Evolutionary conservation across 2,329 filamentous ascomycete genomes (phyloP).

Genomic region (Pseudopyricularia javanii): DNA sequence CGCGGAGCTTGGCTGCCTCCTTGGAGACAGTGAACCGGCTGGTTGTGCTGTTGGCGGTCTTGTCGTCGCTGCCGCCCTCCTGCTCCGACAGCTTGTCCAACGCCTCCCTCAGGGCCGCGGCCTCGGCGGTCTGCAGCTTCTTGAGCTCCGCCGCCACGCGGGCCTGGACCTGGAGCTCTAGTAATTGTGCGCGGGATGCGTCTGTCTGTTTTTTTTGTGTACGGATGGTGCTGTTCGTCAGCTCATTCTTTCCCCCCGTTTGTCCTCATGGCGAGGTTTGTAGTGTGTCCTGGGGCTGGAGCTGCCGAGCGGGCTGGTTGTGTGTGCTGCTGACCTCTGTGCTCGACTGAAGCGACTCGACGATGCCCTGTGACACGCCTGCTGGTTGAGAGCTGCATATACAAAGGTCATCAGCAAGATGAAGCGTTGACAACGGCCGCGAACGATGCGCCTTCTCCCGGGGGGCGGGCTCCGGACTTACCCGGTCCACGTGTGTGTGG

Average conservation of each 20-base stretch:
- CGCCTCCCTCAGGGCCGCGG: slow-evolving; percentile 54
- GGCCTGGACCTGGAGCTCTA: slow-evolving; percentile 79
- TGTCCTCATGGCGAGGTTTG: too few relatives aligned
- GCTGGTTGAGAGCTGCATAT: slow-evolving; percentile 27
- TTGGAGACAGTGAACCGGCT: slow-evolving; percentile 40
- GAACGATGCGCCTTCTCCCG: too few relatives aligned
- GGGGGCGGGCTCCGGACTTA: slow-evolving; percentile 20
- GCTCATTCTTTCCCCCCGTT: too few relatives aligned
- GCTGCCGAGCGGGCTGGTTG: too few relatives aligned
- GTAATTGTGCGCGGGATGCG: slow-evolving; percentile 66
- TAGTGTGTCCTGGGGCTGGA: too few relatives aligned
- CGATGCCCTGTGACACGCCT: slow-evolving; percentile 64
- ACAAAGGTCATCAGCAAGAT: not conserved
- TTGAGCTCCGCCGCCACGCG: slow-evolving; percentile 79
- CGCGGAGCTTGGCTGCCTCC: slow-evolving; percentile 45
- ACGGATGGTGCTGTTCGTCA: not conserved
- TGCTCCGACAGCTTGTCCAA: slow-evolving; percentile 46
- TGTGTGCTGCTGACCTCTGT: slow-evolving; percentile 55
- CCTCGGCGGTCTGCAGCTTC: slow-evolving; percentile 60
- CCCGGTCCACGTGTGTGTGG: slow-evolving; percentile 41
- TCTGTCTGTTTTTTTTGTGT: slow-evolving; percentile 53
- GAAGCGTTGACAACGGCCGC: not conserved
- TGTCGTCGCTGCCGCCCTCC: slow-evolving; percentile 12
- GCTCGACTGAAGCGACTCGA: slow-evolving; percentile 73
- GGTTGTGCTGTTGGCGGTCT: not conserved